Evolutionary conservation across 768 basidiomycete genomes (phyloP), one percentile per base, ranked within the genome.

Genomic region (Boletus rubescentipes): DNA sequence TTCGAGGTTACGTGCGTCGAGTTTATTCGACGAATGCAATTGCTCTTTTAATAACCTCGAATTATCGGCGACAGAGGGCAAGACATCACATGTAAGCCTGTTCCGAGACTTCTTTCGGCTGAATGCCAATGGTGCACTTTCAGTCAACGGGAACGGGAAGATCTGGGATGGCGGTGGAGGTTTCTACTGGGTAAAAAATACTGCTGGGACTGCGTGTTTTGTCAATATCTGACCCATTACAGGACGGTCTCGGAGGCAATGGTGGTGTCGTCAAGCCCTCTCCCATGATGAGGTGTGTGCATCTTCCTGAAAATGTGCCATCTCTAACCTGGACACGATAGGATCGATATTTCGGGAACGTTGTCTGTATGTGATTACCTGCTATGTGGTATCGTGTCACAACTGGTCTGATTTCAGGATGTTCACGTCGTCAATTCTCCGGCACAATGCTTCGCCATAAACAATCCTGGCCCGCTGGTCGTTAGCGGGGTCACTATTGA

Each of bases 401-500:
- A n/a, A 43, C 39, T 41, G 7, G 11, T 4, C 4, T 34, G 0
- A 16, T 37, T 18, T 32, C 58, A 77, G 71, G 62, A 72, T 37
- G 59, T 75, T n/a, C 60, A 70, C 14, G 67, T 75, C 9, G 40
- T 74, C 29, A 78, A 80, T 61, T 70, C 74, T 9, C 78, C 79
- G 9, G 60, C 60, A n/a, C 70, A 67, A 5, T 57, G 56, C 40
- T 69, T 73, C 59, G 46, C 69, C 30, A 55, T 77, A 39, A 55
- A 43, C 18, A 72, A 70, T 61, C 29, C 45, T 37, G 68, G 59
- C 12, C 45, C 65, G 0, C 48, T 74, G 69, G 62, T 74, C 15
- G 79, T 88, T 63, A 73, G 76, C 2, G 65, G 70, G 36, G 64
- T 81, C 23, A 76, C 63, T 16, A 75, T 87, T 51, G 83, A 87